These are phyloP conservation scores for Marvania coccoides DNA, from an alignment of 139 green algal genomes.

Conservation along the genomic window DNA sequence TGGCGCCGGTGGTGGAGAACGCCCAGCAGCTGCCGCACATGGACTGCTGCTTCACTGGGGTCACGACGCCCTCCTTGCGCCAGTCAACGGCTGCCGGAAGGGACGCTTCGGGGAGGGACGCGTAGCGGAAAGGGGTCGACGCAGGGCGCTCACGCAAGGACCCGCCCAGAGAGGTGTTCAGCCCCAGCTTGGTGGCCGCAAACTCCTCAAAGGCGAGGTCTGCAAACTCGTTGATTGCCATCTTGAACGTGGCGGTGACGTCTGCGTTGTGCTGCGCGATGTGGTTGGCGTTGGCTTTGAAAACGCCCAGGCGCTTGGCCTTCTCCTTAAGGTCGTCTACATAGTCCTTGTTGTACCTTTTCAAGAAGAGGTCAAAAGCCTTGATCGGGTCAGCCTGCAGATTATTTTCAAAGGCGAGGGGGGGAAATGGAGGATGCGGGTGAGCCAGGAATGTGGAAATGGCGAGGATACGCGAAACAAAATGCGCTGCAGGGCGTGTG, in stretches of 20 bases:
- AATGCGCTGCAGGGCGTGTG: neutral
- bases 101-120: constrained; percentile 10
- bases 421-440: neutral
- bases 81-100: constrained; percentile 66
- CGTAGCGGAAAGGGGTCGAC: constrained; percentile 40
- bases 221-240: constrained; percentile 84
- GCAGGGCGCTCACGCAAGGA: too few species aligned
- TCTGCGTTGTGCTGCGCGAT: constrained; percentile 27
- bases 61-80: constrained; percentile 71
- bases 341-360: constrained; percentile 11
- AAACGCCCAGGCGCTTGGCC: neutral
- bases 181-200: constrained; percentile 31
- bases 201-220: constrained; percentile 87
- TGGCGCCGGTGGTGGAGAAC: constrained; percentile 78
- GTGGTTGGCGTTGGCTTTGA: constrained; percentile 17
- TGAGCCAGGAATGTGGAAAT: neutral
- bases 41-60: constrained; percentile 89
- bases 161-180: constrained; percentile 11
- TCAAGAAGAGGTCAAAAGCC: constrained; percentile 21
- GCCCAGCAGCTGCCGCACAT: constrained; percentile 81
- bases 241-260: constrained; percentile 23
- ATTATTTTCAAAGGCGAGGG: too few species aligned
- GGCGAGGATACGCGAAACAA: too few species aligned
- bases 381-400: constrained; percentile 22
- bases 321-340: constrained; percentile 2